These are phyloP conservation scores for Botrytis fragariae DNA, from an alignment of 2,329 filamentous ascomycete genomes.

Conservation along the genomic window DNA sequence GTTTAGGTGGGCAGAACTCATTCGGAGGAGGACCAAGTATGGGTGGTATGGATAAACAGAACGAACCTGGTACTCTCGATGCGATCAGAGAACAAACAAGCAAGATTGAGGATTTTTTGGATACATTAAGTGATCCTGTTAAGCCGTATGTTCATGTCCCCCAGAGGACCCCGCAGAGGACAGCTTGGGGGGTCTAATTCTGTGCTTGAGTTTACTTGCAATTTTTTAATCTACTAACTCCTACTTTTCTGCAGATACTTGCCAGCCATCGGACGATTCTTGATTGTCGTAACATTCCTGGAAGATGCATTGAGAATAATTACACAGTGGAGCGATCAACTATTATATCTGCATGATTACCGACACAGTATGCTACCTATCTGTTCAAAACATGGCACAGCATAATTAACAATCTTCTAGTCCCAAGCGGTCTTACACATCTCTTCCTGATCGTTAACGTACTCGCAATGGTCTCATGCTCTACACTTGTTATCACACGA, in stretches of 20 bases:
- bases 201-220: not conserved
- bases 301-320: conserved; percentile 95
- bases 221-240: conserved; percentile 25
- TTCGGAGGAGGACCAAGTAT: conserved; percentile 40
- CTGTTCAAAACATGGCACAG: not conserved
- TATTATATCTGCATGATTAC: conserved; percentile 89
- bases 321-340: conserved; percentile 95
- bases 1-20: conserved; percentile 40
- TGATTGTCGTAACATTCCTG: conserved; percentile 97
- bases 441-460: conserved; percentile 90
- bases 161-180: conserved; percentile 21
- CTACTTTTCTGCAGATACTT: conserved; percentile 63
- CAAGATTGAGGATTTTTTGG: conserved; percentile 95
- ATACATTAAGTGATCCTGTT: conserved; percentile 81
- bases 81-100: conserved; percentile 90
- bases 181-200: conserved; percentile 5
- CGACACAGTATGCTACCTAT: conserved; percentile 66
- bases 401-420: conserved; percentile 47
- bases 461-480: conserved; percentile 79
- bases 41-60: conserved; percentile 32
- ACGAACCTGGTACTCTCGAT: conserved; percentile 58
- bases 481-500: conserved; percentile 81
- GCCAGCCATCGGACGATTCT: conserved; percentile 90
- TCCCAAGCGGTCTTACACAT: conserved; percentile 85
- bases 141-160: conserved; percentile 72